These are phyloP conservation scores for Avena atlantica DNA, from an alignment of 176 grass and related monocot species.

Conservation along the genomic window DNA sequence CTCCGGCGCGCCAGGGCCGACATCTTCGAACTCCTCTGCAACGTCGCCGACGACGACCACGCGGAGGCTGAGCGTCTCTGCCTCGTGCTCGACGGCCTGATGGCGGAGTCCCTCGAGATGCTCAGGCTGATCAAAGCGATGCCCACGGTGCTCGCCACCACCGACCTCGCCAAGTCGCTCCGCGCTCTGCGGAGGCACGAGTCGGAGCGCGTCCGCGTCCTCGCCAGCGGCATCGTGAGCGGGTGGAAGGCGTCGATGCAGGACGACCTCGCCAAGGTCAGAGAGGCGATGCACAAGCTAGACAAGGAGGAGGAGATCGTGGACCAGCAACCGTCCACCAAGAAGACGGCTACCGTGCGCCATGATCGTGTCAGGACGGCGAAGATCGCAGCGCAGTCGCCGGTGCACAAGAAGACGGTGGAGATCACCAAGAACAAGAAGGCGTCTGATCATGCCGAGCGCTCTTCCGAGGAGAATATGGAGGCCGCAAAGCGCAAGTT, in stretches of 20 bases:
- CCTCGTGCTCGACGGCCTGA: neutral
- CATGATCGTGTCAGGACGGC: too few relatives aligned
- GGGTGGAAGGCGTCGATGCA: conserved; percentile 3
- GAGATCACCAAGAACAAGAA: neutral
- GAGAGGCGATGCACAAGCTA: neutral
- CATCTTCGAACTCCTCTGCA: neutral
- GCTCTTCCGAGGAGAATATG: neutral
- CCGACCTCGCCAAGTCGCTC: neutral
- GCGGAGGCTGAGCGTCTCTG: neutral
- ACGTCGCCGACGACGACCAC: neutral
- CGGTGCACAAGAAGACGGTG: neutral
- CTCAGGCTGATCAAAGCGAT: neutral
- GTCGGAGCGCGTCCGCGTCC: conserved; percentile 1
- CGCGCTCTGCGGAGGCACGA: conserved; percentile 2
- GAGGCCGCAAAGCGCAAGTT: neutral
- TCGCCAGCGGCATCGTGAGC: neutral
- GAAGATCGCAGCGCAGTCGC: neutral
- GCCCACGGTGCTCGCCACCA: neutral
- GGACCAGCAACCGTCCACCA: neutral
- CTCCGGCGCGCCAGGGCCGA: neutral
- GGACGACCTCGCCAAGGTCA: neutral
- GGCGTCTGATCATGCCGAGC: neutral
- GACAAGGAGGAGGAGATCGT: neutral
- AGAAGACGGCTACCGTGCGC: neutral
- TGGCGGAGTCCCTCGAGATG: conserved; percentile 32